phyloP scores from a whole-genome alignment of 257 asterid species.

The Nicotiana sylvestris region DNA sequence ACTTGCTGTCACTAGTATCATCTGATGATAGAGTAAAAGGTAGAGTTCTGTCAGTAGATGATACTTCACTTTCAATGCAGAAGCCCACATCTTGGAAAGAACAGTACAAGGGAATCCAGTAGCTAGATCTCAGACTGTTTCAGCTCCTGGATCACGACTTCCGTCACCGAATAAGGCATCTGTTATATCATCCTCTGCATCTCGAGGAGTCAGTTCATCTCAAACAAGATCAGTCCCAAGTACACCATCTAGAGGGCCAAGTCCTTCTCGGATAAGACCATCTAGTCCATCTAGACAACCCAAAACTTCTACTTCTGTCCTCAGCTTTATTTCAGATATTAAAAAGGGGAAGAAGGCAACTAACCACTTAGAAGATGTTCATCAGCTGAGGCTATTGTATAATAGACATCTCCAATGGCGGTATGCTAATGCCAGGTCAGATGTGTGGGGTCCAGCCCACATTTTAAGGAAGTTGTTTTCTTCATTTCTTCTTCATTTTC shows the following conservation, averaged over 20 bases:
- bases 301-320: conserved; percentile 64
- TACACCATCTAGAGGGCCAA: conserved; percentile 59
- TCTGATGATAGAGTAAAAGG: conserved; percentile 25
- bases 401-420: conserved; percentile 92
- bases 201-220: conserved; percentile 64
- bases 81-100: conserved; percentile 42
- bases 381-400: conserved; percentile 65
- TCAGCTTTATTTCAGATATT: conserved; percentile 73
- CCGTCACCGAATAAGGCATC: conserved; percentile 48
- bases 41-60: conserved; percentile 35
- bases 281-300: conserved; percentile 77
- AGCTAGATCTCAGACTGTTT: conserved; percentile 43
- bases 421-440: conserved; percentile 61
- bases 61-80: conserved; percentile 32
- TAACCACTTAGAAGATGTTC: conserved; percentile 71
- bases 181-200: conserved; percentile 29
- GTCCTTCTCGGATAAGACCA: conserved; percentile 67
- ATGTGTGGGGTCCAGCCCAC: background rate
- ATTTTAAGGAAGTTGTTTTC: too few relatives aligned
- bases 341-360: conserved; percentile 66
- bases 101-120: conserved; percentile 39
- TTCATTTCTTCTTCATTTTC: too few relatives aligned
- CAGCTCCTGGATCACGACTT: conserved; percentile 47
- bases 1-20: conserved; percentile 35
- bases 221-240: conserved; percentile 33